Evolutionary conservation across 179 eudicot genomes (phyloP).

Genomic region (Vitellaria paradoxa): DNA sequence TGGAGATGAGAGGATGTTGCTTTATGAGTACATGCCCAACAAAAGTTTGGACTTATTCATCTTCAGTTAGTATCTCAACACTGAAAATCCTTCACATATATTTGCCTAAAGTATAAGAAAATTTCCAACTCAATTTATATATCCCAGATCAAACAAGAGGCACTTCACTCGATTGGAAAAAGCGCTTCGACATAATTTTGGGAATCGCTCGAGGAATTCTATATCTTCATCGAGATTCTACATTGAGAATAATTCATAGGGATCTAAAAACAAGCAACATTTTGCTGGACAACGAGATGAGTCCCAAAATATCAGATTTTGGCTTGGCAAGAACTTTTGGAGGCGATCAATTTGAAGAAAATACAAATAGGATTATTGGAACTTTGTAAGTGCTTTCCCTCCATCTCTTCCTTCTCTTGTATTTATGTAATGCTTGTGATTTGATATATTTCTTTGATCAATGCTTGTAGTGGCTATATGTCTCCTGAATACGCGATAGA

Average conservation of each 20-base stretch:
- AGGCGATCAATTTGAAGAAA: slow-evolving; percentile 14
- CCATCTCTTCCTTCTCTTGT: too few relatives aligned
- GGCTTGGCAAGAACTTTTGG: slow-evolving; percentile 23
- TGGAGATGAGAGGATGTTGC: not conserved
- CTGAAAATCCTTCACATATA: not conserved
- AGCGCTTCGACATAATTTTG: slow-evolving; percentile 15
- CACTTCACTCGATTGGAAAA: slow-evolving; percentile 12
- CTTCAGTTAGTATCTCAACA: not conserved
- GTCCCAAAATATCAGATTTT: slow-evolving; percentile 25
- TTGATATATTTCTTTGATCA: not conserved
- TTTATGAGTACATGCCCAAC: not conserved
- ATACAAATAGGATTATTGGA: slow-evolving; percentile 20
- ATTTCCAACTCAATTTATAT: not conserved
- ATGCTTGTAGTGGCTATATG: not conserved
- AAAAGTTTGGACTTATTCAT: not conserved
- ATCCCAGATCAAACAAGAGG: slow-evolving; percentile 9
- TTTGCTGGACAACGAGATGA: slow-evolving; percentile 20
- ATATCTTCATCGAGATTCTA: slow-evolving; percentile 19
- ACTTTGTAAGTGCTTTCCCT: slow-evolving; percentile 17
- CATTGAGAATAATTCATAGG: slow-evolving; percentile 15
- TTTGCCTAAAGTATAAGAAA: not conserved
- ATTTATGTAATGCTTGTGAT: not conserved
- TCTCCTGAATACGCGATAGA: not conserved
- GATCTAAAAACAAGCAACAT: slow-evolving; percentile 23
- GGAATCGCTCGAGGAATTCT: slow-evolving; percentile 24